Base-by-base conservation (phyloP, 108 stramenopile genomes). In the Schizochytrium sp. region DNA sequence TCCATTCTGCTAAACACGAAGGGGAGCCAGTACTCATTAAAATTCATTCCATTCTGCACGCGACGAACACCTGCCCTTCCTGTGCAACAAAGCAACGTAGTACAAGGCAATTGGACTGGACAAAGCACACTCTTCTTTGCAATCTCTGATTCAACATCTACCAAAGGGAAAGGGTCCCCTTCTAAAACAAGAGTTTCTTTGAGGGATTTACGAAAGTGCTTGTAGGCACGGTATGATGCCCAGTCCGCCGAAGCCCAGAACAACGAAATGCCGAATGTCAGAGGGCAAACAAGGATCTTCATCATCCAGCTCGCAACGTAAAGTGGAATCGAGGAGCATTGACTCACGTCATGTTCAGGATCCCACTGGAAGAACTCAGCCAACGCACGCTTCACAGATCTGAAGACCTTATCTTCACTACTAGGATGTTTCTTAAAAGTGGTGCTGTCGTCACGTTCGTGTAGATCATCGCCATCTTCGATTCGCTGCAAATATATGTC, bases 1-100 rank as follows among this genome's bases (percentile, higher is more conserved):
- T 76, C 13, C 73, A 76, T 76, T 4, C 73, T 46, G 19, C 50
- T 28, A 46, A 76, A 64, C 41, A 64, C 41, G 61, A 17, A 5
- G 61, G 61, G 42, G 19, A 19, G 19, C 5, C 38, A 4, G 19
- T 10, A 28, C 61, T 64, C 61, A 4, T 64, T 17, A 58, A 58
- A 58, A 17, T 10, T 10, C 13, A 58, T 10, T 17, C 13, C 17
- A 17, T 58, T 58, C 13, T 10, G 17, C 57, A 58, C 28, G 28
- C 28, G 28, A 28, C 28, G 28, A 28, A 28, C 28, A 28, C 28
- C 28, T 28, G 28, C 28, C 28, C 28, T 28, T 28, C 28, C 28
- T 28, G 28, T 28, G 28, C 28, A 28, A 28, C 28, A 28, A 28
- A 28, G 28, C 28, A 28, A 28, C 28, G 28, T 28, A 28, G 28